phyloP scores from a whole-genome alignment of 2,329 filamentous ascomycete genomes.

The Exophiala oligosperma region DNA sequence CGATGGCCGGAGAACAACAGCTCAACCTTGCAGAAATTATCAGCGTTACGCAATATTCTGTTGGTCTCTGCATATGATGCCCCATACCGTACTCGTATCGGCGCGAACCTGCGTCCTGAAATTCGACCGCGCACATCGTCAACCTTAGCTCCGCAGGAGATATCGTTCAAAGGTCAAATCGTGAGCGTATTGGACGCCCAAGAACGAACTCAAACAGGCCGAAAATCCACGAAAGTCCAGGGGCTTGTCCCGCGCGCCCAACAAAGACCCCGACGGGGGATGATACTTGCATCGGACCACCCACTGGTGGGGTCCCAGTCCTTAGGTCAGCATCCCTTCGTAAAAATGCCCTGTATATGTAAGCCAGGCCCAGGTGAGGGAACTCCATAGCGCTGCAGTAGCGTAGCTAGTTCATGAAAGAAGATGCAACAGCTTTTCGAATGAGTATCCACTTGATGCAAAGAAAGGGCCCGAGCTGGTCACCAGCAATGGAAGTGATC shows the following conservation, averaged over 20 bases:
- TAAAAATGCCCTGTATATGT: neutral
- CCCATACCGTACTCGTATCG: too few species aligned
- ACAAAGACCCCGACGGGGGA: neutral
- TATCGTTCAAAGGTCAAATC: too few species aligned
- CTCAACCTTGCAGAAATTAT: too few species aligned
- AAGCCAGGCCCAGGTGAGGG: neutral
- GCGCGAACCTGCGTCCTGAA: too few species aligned
- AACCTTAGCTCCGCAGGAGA: too few species aligned
- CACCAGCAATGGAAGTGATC: too few species aligned
- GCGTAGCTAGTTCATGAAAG: neutral
- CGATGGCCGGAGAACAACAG: too few species aligned
- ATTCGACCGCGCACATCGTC: too few species aligned
- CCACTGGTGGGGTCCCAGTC: neutral
- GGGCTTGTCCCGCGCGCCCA: too few species aligned
- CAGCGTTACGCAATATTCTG: too few species aligned
- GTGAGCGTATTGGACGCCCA: too few species aligned
- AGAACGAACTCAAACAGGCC: neutral
- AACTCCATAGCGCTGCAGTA: neutral
- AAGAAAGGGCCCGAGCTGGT: neutral
- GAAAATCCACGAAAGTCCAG: neutral
- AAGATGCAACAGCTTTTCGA: neutral
- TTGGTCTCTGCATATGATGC: too few species aligned
- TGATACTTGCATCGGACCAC: neutral
- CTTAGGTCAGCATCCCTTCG: slow-evolving; percentile 4
- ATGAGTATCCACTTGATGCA: neutral